phyloP scores from a whole-genome alignment of 208 protist species.

The Trichomonas vaginalis region DNA sequence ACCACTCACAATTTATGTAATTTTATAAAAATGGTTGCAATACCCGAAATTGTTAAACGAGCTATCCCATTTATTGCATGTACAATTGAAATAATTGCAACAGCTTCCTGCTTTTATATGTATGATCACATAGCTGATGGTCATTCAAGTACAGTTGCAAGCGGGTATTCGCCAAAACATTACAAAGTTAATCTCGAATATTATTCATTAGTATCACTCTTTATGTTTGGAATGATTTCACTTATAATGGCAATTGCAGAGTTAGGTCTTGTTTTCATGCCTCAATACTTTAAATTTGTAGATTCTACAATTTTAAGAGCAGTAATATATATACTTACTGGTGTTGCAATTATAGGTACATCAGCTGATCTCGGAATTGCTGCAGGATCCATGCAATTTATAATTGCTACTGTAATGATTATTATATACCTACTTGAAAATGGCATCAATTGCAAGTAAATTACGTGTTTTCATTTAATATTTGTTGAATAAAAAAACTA shows the following conservation, averaged over 20 bases:
- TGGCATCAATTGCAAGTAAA: no score
- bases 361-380: not conserved
- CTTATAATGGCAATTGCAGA: not conserved
- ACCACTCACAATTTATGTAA: not conserved
- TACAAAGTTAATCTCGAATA: not conserved
- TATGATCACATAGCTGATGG: no score
- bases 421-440: not conserved
- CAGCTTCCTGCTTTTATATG: not conserved
- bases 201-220: not conserved
- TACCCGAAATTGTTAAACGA: not conserved
- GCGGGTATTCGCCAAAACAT: no score
- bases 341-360: not conserved
- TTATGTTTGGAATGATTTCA: not conserved
- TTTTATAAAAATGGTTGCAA: not conserved
- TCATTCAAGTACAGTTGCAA: no score
- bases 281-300: not conserved
- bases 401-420: not conserved
- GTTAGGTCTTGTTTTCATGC: not conserved
- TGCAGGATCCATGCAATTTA: not conserved
- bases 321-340: not conserved
- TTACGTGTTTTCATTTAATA: no score
- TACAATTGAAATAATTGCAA: not conserved
- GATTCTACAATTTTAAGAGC: not conserved
- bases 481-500: no score
- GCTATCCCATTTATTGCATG: not conserved